These are phyloP conservation scores for Helotiales sp. DNA, from an alignment of 2,329 filamentous ascomycete species.

Conservation along the genomic window DNA sequence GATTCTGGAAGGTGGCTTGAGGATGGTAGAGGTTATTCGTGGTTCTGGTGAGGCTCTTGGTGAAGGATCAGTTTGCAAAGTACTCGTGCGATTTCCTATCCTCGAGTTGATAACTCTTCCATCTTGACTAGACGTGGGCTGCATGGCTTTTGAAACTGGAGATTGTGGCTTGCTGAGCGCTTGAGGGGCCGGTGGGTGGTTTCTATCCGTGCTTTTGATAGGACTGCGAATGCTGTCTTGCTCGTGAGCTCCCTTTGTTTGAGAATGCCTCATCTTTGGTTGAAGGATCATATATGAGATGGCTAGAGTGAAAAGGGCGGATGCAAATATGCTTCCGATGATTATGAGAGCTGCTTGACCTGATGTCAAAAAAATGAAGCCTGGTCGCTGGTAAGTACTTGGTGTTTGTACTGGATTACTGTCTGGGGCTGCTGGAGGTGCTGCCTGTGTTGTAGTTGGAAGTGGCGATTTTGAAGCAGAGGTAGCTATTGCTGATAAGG, in stretches of 20 bases:
- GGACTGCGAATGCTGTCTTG: no score
- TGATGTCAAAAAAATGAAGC: background rate
- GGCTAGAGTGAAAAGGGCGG: background rate
- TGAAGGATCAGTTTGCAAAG: no score
- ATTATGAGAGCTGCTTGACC: background rate
- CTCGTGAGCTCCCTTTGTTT: background rate
- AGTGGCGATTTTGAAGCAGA: background rate
- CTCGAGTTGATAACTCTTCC: no score
- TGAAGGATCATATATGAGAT: background rate
- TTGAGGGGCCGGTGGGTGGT: no score
- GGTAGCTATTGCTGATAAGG: background rate
- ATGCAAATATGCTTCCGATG: background rate
- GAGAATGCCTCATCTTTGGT: background rate
- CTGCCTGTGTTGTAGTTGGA: background rate
- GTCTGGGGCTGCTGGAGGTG: background rate
- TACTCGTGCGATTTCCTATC: no score
- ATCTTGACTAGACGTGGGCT: no score
- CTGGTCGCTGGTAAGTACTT: background rate
- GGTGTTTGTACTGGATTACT: no score
- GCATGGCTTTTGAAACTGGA: no score
- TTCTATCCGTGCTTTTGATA: no score
- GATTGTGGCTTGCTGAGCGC: no score
- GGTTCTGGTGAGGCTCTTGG: background rate
- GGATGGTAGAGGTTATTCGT: background rate
- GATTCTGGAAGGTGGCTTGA: background rate